Evolutionary conservation across 352 stramenopile genomes (phyloP), one percentile per base, ranked within the genome.

Genomic region (Pilasporangium apinafurcum): DNA sequence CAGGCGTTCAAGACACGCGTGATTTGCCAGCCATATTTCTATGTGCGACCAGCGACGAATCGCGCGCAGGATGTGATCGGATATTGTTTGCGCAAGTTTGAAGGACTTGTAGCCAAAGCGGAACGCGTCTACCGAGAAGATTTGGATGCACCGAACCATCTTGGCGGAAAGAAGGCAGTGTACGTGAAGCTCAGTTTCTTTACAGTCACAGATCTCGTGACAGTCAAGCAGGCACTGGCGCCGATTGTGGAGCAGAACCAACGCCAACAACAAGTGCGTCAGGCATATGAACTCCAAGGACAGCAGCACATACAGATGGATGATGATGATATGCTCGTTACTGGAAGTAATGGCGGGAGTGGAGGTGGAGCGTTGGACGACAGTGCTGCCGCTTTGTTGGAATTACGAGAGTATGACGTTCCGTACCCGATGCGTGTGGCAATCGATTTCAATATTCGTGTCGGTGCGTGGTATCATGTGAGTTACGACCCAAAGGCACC

Each of bases 321-420:
- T 0, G 66, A 78, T 37, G 67, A 80, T 17, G 68, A 75, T 37
- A 39, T 67, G 17, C 36, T 64, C 26, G 67, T 81, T 48, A 56
- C 44, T 27, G 49, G 25, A 1, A 51, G 69, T 34, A 41, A 26
- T 21, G 49, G 22, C 13, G 43, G 43, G 18, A 25, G 36, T 20
- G 33, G 22, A 12, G 27, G 22, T 4, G 16, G 36, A 14, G 38
- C 60, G 3, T 67, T 77, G 8, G 68, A 85, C 42, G 77, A 91
- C 29, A 80, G 58, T 33, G 63, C 96, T 21, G 82, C 77, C 29
- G 64, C 65, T 4, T 51, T 97, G 18, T 53, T 95, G 5, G 96
- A 98, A 39, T 71, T 99, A 24, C 75, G 96, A 24, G 96, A 99
- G 65, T 99, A 99, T 65, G 97, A 99, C 61, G 96, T 99, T 12